Conservation (phyloP, 1,284 basidiomycete species). For the Xerocomus nothofagi region DNA sequence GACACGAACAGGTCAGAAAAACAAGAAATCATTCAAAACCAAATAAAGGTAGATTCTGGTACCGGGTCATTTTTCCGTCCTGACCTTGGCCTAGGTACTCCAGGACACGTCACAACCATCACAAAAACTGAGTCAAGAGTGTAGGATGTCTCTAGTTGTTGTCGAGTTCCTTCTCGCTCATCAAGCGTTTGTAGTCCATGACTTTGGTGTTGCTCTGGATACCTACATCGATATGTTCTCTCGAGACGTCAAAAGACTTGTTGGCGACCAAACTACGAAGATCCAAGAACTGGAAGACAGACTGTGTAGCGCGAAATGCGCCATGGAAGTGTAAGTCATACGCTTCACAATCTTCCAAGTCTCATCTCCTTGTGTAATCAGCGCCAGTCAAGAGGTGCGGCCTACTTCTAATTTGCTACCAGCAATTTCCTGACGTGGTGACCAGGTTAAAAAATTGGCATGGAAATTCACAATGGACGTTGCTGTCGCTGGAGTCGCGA, state of each 20-base stretch:
- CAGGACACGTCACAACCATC: conserved; percentile 18
- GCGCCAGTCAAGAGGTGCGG: conserved; percentile 19
- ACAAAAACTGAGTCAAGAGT: conserved; percentile 20
- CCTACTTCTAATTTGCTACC: no score
- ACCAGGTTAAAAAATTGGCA: conserved; percentile 18
- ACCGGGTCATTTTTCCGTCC: not conserved
- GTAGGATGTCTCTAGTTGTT: conserved; percentile 2
- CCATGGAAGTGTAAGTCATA: conserved; percentile 21
- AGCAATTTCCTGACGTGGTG: conserved; percentile 1
- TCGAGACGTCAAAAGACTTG: conserved; percentile 9
- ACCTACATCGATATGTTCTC: conserved; percentile 20
- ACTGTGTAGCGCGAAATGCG: conserved; percentile 5
- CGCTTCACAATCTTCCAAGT: not conserved
- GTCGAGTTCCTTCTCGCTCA: not conserved
- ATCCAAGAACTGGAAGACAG: conserved; percentile 4
- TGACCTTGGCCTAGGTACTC: conserved; percentile 15
- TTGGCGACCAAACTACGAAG: conserved; percentile 8
- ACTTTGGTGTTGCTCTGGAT: conserved; percentile 20
- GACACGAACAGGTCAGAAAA: conserved; percentile 12
- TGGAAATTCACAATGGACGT: conserved; percentile 20
- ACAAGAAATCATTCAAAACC: conserved; percentile 16
- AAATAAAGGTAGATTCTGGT: conserved; percentile 9
- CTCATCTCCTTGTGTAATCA: conserved; percentile 9
- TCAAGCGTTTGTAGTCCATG: conserved; percentile 7
- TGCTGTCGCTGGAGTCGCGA: conserved; percentile 17